A percentile compares a stretch with the other conserved stretches of the same genome.
These are phyloP conservation scores for Pinus taeda DNA, from an alignment of 75 land plant species.

Conservation along the genomic window DNA sequence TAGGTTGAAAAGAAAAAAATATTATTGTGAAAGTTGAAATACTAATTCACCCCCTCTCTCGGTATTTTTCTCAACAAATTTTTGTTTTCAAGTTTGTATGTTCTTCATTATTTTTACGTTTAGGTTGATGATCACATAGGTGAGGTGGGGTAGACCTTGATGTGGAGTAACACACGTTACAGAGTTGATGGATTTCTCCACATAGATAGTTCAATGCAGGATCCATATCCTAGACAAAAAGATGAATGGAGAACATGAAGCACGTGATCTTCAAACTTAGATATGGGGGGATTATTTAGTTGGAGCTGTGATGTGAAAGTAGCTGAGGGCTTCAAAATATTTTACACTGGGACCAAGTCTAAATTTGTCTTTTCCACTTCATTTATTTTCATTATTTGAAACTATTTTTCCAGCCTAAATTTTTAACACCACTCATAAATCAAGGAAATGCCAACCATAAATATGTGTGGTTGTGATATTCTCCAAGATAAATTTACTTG, in stretches of 20 bases:
- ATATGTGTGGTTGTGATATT: neutral
- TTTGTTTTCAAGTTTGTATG: neutral
- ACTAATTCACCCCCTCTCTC: no score
- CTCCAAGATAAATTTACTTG: neutral
- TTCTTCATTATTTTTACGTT: constrained; percentile 2
- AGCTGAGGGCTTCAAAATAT: constrained; percentile 11
- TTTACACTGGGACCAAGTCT: neutral
- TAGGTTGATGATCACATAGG: constrained; percentile 8
- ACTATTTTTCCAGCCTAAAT: constrained; percentile 4
- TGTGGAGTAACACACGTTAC: constrained; percentile 12
- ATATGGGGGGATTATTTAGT: constrained; percentile 12
- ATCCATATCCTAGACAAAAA: constrained; percentile 12
- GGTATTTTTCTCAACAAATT: neutral
- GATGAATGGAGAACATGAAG: constrained; percentile 10
- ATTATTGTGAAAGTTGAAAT: no score
- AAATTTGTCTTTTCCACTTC: constrained; percentile 1
- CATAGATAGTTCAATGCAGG: constrained; percentile 14
- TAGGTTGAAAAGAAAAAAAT: neutral
- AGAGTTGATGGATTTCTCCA: constrained; percentile 11
- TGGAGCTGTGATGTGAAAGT: constrained; percentile 14
- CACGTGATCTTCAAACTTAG: constrained; percentile 4
- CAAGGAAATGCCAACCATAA: neutral
- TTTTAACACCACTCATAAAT: neutral
- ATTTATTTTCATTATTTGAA: neutral
- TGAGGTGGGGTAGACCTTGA: constrained; percentile 13